Base-by-base conservation (phyloP, 169 alveolate genomes). In the Plasmodium gaboni region DNA sequence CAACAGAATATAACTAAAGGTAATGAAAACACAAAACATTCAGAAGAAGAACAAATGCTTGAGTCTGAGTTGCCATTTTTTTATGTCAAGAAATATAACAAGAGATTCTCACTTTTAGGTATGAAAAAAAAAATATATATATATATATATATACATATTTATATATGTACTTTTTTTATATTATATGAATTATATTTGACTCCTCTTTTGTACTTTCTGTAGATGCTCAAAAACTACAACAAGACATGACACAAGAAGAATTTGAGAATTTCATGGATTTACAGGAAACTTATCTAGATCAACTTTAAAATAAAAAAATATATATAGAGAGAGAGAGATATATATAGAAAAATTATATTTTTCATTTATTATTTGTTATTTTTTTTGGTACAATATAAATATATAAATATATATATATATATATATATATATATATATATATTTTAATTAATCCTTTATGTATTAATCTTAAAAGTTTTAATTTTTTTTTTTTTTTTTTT, bases 31-130 rank as follows among this genome's bases (percentile, higher is more conserved):
- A 2, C 44, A 12, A 73, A 44, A 19, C 38, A 22, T 1, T 0
- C 26, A 53, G 38, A 13, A 57, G 46, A 69, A 32, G 32, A 57
- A 57, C 67, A 57, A 57, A 13, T 17, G 10, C 53, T 73, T 59
- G 80, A 88, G 22, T 89, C 96, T 12, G 95, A 93, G 63, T 89
- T 88, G 19, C 92, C 88, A 15, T 72, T 94, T 28, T 93, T 88
- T 48, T 92, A 85, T 67, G 92, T 91, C 28, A 93, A 91, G 85
- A 93, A 83, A 19, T 83, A 65, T 28, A 72, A 69, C 24, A 72
- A 70, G 65, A 42, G 46, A 50, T 83, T 69, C 44, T 15, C 86
- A 0, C 86, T 70, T 19, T 65, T 69, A 28, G 73, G 91, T 83
- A 69, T 53, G n/a, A 50, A 28, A 28, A 28, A 2, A 28, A 28